phyloP scores from a whole-genome alignment of 345 rosid species.

The Trapa bicornis region DNA sequence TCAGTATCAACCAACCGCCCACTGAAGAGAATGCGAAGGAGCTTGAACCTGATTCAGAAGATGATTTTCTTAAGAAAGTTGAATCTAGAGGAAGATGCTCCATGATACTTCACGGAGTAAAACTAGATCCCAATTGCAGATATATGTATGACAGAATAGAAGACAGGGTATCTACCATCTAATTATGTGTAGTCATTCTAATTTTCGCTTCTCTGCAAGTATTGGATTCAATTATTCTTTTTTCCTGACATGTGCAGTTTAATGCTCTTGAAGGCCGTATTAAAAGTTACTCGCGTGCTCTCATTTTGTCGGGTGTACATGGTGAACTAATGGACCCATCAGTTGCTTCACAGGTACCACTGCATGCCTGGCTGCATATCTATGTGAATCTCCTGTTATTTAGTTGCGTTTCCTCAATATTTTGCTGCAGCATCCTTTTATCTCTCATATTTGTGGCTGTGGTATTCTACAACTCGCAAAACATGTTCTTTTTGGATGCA shows the following conservation, averaged over 20 bases:
- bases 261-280: slow-evolving; percentile 63
- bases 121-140: slow-evolving; percentile 72
- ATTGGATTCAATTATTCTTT: slow-evolving; percentile 4
- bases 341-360: slow-evolving; percentile 76
- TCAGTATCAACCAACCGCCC: slow-evolving; percentile 35
- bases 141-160: slow-evolving; percentile 82
- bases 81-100: slow-evolving; percentile 49
- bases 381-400: background rate
- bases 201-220: slow-evolving; percentile 3
- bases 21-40: slow-evolving; percentile 23
- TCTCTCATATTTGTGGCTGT: background rate
- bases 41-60: slow-evolving; percentile 32
- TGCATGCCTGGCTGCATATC: background rate
- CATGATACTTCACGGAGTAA: slow-evolving; percentile 37
- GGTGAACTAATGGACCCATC: slow-evolving; percentile 78
- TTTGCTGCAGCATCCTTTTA: background rate
- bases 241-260: slow-evolving; percentile 29
- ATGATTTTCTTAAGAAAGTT: slow-evolving; percentile 66
- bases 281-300: slow-evolving; percentile 35
- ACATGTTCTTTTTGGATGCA: slow-evolving; percentile 24
- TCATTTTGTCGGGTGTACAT: slow-evolving; percentile 46
- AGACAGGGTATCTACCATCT: slow-evolving; percentile 46
- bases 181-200: slow-evolving; percentile 3
- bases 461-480: background rate
- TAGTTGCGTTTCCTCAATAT: background rate